phyloP scores from a whole-genome alignment of 225 moss, liverwort and hornwort species.

The Marchantia polymorpha region DNA sequence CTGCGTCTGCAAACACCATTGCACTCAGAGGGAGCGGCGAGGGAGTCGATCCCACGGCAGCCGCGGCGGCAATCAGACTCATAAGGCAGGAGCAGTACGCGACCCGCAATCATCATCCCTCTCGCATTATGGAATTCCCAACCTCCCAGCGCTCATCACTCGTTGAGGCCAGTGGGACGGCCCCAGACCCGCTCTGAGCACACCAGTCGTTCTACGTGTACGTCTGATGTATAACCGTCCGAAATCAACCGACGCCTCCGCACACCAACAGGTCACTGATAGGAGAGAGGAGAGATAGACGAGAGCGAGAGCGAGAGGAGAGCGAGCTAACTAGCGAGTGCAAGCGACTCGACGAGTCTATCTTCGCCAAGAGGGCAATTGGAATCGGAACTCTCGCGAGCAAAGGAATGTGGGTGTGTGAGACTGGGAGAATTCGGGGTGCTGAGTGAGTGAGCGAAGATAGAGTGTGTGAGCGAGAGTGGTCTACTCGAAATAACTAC shows the following conservation, averaged over 20 bases:
- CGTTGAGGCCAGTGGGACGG: background rate
- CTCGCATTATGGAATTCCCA: background rate
- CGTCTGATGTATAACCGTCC: conserved; percentile 2
- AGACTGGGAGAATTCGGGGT: too few species aligned
- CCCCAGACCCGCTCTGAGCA: background rate
- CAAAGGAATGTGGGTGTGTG: too few species aligned
- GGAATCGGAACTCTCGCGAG: too few species aligned
- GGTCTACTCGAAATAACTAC: background rate
- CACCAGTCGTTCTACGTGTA: background rate
- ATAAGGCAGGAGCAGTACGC: background rate
- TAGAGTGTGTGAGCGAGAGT: background rate
- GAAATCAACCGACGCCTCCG: background rate
- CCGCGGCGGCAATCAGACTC: background rate
- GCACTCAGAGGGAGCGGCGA: background rate
- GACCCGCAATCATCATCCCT: background rate
- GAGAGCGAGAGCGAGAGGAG: background rate
- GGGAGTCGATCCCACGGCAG: background rate
- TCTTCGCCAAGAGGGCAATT: too few species aligned
- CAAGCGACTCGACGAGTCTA: too few species aligned
- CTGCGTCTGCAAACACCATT: background rate
- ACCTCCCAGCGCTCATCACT: background rate
- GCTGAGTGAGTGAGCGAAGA: background rate
- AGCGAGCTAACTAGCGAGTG: background rate
- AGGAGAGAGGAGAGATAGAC: background rate
- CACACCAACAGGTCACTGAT: background rate